Evolutionary conservation across 108 stramenopile genomes (phyloP).

Genomic region (Skeletonema costatum): DNA sequence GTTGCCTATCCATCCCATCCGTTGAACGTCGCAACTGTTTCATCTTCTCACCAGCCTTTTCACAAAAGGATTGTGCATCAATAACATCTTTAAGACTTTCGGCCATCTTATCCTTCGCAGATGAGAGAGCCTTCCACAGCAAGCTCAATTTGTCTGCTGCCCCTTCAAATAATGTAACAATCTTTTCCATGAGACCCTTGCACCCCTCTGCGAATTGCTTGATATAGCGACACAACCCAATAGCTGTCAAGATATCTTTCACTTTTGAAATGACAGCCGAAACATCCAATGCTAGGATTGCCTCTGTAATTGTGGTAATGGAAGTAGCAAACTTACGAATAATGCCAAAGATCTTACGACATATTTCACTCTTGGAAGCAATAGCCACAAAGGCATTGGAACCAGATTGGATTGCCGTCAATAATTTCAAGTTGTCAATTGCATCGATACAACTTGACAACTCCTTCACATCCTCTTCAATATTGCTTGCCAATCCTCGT

Average conservation of each 20-base stretch:
- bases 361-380: constrained; percentile 36
- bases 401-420: constrained; percentile 54
- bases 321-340: constrained; percentile 42
- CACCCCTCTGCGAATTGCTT: constrained; percentile 47
- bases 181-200: constrained; percentile 37
- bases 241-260: constrained; percentile 42
- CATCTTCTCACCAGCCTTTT: constrained; percentile 44
- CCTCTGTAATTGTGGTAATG: constrained; percentile 39
- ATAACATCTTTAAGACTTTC: constrained; percentile 45
- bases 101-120: constrained; percentile 60
- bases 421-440: constrained; percentile 44
- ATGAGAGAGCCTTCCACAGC: constrained; percentile 54
- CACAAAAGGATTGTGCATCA: constrained; percentile 32
- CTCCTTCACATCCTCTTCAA: constrained; percentile 50
- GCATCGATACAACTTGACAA: constrained; percentile 46
- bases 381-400: constrained; percentile 47
- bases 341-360: constrained; percentile 37
- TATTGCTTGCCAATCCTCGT: constrained; percentile 17
- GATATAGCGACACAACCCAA: constrained; percentile 25
- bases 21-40: constrained; percentile 16
- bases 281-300: constrained; percentile 32
- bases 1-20: constrained; percentile 13
- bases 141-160: constrained; percentile 45
- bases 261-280: constrained; percentile 21
- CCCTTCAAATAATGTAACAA: constrained; percentile 46